These are phyloP conservation scores for Gloeophyllum trabeum DNA, from an alignment of 768 basidiomycete species.

Conservation along the genomic window DNA sequence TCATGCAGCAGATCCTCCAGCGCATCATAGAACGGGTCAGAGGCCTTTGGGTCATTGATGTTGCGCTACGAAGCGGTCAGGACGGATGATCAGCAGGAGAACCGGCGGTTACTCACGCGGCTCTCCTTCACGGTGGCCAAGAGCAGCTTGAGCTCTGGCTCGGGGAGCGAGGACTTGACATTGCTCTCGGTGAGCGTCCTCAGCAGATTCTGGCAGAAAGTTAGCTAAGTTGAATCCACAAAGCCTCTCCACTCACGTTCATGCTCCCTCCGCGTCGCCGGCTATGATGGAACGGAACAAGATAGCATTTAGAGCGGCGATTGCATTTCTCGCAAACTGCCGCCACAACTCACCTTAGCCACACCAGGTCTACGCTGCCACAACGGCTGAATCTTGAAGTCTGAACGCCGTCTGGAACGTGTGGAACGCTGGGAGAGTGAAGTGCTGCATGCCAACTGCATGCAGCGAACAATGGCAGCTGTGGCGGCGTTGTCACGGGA, in stretches of 20 bases:
- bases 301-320: too few relatives aligned
- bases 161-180: constrained; percentile 36
- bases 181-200: constrained; percentile 76
- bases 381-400: too few relatives aligned
- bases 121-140: constrained; percentile 80
- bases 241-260: constrained; percentile 20
- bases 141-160: constrained; percentile 60
- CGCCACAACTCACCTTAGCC: too few relatives aligned
- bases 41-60: constrained; percentile 52
- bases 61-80: constrained; percentile 13
- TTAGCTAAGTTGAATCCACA: constrained; percentile 11
- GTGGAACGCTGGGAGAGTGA: too few relatives aligned
- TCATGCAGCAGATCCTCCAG: constrained; percentile 83
- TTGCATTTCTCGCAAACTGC: too few relatives aligned
- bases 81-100: constrained; percentile 5
- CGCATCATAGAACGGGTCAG: constrained; percentile 89
- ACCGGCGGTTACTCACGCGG: constrained; percentile 48
- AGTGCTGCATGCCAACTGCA: too few relatives aligned
- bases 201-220: constrained; percentile 62
- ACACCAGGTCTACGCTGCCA: too few relatives aligned
- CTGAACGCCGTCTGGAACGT: too few relatives aligned
- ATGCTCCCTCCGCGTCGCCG: too few relatives aligned
- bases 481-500: too few relatives aligned
- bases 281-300: too few relatives aligned
- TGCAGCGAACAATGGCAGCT: too few relatives aligned